Base-by-base conservation (phyloP, 83 land plant species). In the Picea abies region DNA sequence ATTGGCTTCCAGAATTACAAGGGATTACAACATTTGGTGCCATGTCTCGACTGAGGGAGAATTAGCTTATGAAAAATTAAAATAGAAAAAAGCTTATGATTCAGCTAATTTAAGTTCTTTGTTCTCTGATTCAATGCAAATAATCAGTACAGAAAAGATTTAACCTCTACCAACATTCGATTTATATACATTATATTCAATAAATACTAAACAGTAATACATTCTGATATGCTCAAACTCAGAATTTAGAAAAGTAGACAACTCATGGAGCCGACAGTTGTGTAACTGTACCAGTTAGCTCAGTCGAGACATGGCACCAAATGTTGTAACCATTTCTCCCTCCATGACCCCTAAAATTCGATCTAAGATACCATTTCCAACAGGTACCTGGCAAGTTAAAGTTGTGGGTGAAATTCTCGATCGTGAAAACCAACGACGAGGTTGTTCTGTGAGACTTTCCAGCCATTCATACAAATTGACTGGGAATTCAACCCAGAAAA, bases 271-370 rank as follows among this genome's bases (percentile, higher is more conserved):
- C 49, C 23, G 35, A 71, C 19, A 44, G 7, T 19, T 71, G 76
- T 39, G 17, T 49, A 71, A 37, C n/a, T 17, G 47, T 71, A 71
- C 44, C 22, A 71, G 76, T 71, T 39, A 71, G 5, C 47, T 39
- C 49, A 71, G 22, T 37, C 19, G 76, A 37, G 2, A 39, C 76
- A 49, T 56, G 25, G 76, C 89, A 82, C 91, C 91, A 89, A 12
- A 67, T n/a, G 22, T 82, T 84, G 84, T 87, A 89, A 66, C 44
- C 39, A 89, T 79, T 5, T 89, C 89, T 32, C 76, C 70, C 82
- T 89, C 89, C 91, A 89, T 84, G 49, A 89, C 91, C 56, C 87
- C 91, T 64, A 89, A 60, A 62, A 89, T 89, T 14, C 83, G 81
- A 81, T 89, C 87, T 32, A 89, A 80, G 62, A 89, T 82, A 63